Evolutionary conservation across 345 rosid species (phyloP).

Genomic region (Schrenkiella parvula): DNA sequence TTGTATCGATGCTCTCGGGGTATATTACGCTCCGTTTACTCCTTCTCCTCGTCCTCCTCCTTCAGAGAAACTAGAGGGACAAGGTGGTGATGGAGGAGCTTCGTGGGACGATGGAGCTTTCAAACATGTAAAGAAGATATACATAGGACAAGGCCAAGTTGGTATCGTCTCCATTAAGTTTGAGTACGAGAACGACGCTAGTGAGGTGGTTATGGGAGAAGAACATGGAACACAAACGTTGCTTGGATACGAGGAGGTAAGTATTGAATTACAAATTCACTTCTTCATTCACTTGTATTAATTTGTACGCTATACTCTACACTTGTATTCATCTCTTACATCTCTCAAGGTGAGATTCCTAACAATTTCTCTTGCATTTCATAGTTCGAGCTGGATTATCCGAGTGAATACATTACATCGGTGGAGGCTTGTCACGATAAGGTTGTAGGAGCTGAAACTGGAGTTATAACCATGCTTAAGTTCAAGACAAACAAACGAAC

Average conservation of each 20-base stretch:
- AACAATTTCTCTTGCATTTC: neutral
- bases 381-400: constrained; percentile 4
- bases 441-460: neutral
- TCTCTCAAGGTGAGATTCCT: neutral
- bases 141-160: neutral
- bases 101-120: constrained; percentile 18
- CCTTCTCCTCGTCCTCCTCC: neutral
- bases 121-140: neutral
- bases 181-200: neutral
- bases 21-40: neutral
- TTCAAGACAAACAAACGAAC: constrained; percentile 8
- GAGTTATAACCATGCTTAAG: constrained; percentile 1
- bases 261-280: neutral
- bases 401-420: constrained; percentile 1
- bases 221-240: neutral
- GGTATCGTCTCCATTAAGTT: neutral
- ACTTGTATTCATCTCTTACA: no score
- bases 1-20: neutral
- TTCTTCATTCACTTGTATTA: neutral
- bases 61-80: neutral
- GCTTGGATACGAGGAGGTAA: neutral
- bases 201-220: neutral
- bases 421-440: constrained; percentile 1
- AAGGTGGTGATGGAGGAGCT: constrained; percentile 18
- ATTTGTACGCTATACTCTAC: neutral